A percentile compares a stretch with the other conserved stretches of the same genome.
phyloP scores from a whole-genome alignment of 2,329 filamentous ascomycete species.

The Chrysoporthe cubensis region DNA sequence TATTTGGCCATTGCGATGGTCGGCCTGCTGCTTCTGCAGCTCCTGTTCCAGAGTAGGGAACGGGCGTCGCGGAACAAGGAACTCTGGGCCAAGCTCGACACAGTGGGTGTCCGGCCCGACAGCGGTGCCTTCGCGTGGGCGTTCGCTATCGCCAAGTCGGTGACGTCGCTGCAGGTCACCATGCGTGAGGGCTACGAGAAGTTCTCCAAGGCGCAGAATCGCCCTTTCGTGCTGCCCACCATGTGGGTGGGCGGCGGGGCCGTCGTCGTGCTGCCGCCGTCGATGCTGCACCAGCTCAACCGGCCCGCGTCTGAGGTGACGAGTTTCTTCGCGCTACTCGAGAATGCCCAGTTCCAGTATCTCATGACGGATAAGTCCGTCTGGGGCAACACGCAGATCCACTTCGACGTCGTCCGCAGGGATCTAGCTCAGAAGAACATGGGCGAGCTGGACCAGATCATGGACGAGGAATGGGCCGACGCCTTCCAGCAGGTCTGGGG shows the following conservation, averaged over 20 bases:
- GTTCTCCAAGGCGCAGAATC: not conserved
- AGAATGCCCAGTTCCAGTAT: not conserved
- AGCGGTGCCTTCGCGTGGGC: no score
- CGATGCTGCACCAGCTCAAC: conserved; percentile 10
- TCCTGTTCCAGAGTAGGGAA: no score
- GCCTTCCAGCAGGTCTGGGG: no score
- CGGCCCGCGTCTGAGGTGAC: not conserved
- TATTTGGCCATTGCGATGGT: no score
- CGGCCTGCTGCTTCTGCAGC: not conserved
- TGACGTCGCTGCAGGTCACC: no score
- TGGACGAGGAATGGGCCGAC: not conserved
- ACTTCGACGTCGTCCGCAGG: conserved; percentile 23
- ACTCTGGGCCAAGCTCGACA: no score
- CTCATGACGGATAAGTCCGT: conserved; percentile 13
- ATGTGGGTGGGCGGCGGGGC: conserved; percentile 20
- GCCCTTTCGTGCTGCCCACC: conserved; percentile 25
- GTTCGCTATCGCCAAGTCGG: no score
- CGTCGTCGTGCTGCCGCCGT: conserved; percentile 25
- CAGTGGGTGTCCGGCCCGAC: no score
- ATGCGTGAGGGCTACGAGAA: no score
- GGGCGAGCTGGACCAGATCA: not conserved
- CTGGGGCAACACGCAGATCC: conserved; percentile 9
- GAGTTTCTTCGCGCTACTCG: not conserved
- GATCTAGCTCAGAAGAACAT: conserved; percentile 11
- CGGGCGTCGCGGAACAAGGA: no score